Evolutionary conservation across 768 basidiomycete species (phyloP), one percentile per base, ranked within the genome.

Genomic region (Mycena rebaudengoi): DNA sequence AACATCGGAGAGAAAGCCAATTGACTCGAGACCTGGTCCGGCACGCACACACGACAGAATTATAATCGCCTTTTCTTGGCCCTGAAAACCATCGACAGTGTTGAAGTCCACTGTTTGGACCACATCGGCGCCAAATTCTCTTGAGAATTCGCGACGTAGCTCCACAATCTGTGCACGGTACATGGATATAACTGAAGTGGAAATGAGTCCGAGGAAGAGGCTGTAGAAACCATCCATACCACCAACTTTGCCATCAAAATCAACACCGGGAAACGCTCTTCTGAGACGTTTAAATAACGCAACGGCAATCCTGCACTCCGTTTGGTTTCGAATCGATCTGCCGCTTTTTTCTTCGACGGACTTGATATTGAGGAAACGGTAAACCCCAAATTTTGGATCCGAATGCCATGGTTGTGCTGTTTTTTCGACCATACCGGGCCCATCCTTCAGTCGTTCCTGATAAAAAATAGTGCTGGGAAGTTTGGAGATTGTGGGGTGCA

Each of bases 11-110:
- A 99, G 84, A 82, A 99, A 99, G 61, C 98, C 98, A 56, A 99
- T 87, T 0, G 81, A 86, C 60, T 86, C 84, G 20, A 95, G 75
- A n/a, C 91, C 90, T 18, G 93, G 89, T 6, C 98, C 96, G 11
- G 95, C 92, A 65, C 98, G 88, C 20, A 99, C 98, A 74, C 96
- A 98, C 4, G 98, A 99, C 20, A 99, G 83, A 67, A 99, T 98
- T 77, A 99, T 97, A 54, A 99, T 87, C 69, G 97, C 95, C 75
- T 99, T 99, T 76, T 99, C 98, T 79, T 99, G 98, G 48, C 98
- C 98, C 76, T 99, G 98, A 73, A 99, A 99, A 11, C 97, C 98
- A 76, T 99, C 97, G 37, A 99, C 97, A 0, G 98, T 99, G 73
- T 98, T 92, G 80, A 99, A 98, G 71, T 96, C 91, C 37, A 99